Evolutionary conservation across 352 stramenopile species (phyloP).

Genomic region (Globisporangium takayamanum): DNA sequence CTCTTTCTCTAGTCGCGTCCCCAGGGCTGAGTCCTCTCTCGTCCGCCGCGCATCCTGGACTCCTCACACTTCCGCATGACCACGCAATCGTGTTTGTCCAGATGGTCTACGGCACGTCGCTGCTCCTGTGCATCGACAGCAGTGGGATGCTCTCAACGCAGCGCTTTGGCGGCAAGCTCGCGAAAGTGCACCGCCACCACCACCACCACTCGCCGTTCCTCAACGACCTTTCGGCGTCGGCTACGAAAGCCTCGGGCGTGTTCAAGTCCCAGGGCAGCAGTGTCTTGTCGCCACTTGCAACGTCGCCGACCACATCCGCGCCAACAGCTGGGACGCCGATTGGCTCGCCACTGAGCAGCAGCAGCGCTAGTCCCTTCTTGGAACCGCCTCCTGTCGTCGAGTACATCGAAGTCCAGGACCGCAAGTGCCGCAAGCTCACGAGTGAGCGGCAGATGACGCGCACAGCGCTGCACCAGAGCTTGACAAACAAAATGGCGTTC

Average conservation of each 20-base stretch:
- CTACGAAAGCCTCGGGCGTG: constrained; percentile 32
- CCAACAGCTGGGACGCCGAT: neutral
- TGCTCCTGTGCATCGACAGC: constrained; percentile 65
- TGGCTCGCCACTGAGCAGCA: constrained; percentile 3
- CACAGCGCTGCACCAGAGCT: neutral
- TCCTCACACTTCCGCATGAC: constrained; percentile 54
- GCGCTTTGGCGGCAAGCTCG: constrained; percentile 44
- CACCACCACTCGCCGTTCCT: constrained; percentile 36
- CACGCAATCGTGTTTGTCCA: constrained; percentile 47
- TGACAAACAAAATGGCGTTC: constrained; percentile 34
- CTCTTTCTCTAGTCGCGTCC: neutral
- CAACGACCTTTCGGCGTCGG: constrained; percentile 35
- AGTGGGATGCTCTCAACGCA: constrained; percentile 66
- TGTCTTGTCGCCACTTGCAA: neutral
- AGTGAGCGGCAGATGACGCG: constrained; percentile 34
- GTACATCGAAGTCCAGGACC: constrained; percentile 59
- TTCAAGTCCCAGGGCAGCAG: constrained; percentile 24
- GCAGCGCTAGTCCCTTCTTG: neutral
- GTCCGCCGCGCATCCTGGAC: neutral
- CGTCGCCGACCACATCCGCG: neutral
- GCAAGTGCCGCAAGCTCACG: constrained; percentile 55
- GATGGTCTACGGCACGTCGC: constrained; percentile 32
- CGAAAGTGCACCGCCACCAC: constrained; percentile 37
- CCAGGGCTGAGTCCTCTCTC: neutral
- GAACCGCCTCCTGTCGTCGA: constrained; percentile 21